phyloP scores from a whole-genome alignment of 2,329 filamentous ascomycete genomes.

The Pseudogymnoascus sp. region DNA sequence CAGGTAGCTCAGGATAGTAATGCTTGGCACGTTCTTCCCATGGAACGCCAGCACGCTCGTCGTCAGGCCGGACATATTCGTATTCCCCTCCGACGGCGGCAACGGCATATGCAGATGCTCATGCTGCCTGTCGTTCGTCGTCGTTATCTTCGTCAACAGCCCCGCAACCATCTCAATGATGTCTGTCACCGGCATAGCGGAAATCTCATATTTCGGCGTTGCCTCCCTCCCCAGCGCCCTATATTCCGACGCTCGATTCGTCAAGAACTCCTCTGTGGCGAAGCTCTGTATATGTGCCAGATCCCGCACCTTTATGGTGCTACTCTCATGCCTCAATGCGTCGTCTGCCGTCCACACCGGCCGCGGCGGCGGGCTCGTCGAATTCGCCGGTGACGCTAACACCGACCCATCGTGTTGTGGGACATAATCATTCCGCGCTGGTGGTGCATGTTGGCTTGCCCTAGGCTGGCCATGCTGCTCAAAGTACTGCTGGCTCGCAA shows the following conservation, averaged over 20 bases:
- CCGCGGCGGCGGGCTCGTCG: conserved; percentile 17
- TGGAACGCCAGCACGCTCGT: conserved; percentile 87
- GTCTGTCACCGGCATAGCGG: conserved; percentile 91
- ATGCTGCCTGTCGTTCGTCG: conserved; percentile 90
- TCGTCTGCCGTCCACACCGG: conserved; percentile 29
- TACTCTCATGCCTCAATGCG: conserved; percentile 30
- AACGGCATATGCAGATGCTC: conserved; percentile 76
- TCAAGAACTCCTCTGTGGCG: conserved; percentile 67
- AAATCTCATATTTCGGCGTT: conserved; percentile 73
- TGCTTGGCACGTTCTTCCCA: conserved; percentile 94
- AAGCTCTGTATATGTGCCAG: conserved; percentile 87
- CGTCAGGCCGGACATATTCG: conserved; percentile 54
- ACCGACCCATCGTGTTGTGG: conserved; percentile 5
- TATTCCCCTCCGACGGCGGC: conserved; percentile 45
- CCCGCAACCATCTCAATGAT: conserved; percentile 99
- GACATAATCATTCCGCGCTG: conserved; percentile 10
- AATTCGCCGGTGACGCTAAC: conserved; percentile 13
- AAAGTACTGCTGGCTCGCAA: conserved; percentile 25
- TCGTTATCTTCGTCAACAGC: conserved; percentile 91
- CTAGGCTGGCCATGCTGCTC: conserved; percentile 15
- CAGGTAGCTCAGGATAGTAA: conserved; percentile 92
- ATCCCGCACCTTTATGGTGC: conserved; percentile 72
- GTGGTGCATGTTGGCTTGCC: conserved; percentile 9
- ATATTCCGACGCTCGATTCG: conserved; percentile 43
- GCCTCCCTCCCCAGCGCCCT: not conserved